These are phyloP conservation scores for Pseudevernia furfuracea DNA, from an alignment of 495 filamentous ascomycete genomes.

Conservation along the genomic window DNA sequence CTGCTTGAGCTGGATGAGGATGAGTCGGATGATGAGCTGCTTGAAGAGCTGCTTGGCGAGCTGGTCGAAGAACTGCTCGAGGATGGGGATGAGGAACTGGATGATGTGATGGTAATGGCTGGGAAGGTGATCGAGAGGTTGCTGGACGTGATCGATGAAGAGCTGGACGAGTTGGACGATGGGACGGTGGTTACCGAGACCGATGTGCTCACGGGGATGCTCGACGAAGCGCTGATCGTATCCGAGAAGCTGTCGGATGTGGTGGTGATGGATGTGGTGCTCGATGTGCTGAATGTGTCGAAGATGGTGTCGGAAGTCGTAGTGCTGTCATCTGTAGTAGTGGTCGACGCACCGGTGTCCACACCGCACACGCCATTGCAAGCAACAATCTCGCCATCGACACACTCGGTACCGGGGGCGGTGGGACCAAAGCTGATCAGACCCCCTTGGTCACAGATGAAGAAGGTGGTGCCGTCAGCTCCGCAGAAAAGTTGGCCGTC, in stretches of 20 bases:
- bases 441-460: slow-evolving; percentile 6
- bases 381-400: neutral
- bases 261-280: neutral
- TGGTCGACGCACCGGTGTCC: neutral
- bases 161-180: neutral
- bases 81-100: no score
- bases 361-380: neutral
- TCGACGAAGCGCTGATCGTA: neutral
- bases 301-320: neutral
- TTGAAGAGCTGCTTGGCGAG: no score
- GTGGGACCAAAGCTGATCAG: slow-evolving; percentile 5
- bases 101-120: no score
- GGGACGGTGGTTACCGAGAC: neutral
- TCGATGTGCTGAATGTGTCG: neutral
- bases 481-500: slow-evolving; percentile 2
- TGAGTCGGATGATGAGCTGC: no score
- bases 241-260: neutral
- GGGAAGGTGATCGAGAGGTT: no score
- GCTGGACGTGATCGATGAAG: neutral
- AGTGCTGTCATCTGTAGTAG: neutral
- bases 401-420: slow-evolving; percentile 1
- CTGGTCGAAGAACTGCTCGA: no score
- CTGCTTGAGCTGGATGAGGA: neutral
- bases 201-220: neutral
- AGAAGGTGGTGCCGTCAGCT: neutral